Percentiles rank a stretch among this genome's conserved stretches.
phyloP scores from a whole-genome alignment of 2,329 filamentous ascomycete species.

The Venturia pyrina region DNA sequence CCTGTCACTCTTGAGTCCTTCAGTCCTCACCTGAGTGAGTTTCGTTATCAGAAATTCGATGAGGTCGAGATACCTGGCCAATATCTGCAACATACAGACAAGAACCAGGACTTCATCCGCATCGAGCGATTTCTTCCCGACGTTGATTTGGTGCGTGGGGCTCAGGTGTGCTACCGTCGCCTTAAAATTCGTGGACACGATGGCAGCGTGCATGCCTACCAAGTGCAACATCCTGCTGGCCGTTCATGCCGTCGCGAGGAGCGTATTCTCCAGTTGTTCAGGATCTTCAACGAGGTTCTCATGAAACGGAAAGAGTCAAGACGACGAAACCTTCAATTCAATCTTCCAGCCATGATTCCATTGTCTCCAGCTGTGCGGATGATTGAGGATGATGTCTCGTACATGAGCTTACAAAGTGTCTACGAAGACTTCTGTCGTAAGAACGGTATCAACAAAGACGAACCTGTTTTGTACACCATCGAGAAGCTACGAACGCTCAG shows the following conservation, averaged over 20 bases:
- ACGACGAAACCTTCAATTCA: slow-evolving; percentile 89
- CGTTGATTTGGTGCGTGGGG: slow-evolving; percentile 83
- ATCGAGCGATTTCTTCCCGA: slow-evolving; percentile 95
- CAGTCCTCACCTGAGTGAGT: slow-evolving; percentile 88
- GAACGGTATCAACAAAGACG: slow-evolving; percentile 82
- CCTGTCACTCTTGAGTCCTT: slow-evolving; percentile 71
- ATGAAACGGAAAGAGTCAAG: slow-evolving; percentile 90
- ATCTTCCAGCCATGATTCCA: slow-evolving; percentile 89
- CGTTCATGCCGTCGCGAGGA: slow-evolving; percentile 90
- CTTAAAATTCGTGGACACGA: slow-evolving; percentile 96
- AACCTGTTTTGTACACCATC: slow-evolving; percentile 89
- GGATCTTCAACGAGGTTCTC: slow-evolving; percentile 90
- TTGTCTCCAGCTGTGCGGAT: slow-evolving; percentile 90
- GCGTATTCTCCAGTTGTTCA: slow-evolving; percentile 88
- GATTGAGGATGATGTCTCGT: slow-evolving; percentile 90
- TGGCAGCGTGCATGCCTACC: slow-evolving; percentile 92
- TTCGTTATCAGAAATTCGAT: slow-evolving; percentile 95
- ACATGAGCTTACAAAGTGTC: slow-evolving; percentile 86
- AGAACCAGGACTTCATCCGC: slow-evolving; percentile 96
- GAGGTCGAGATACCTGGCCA: slow-evolving; percentile 97
- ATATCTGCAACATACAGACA: slow-evolving; percentile 94
- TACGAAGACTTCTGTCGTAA: slow-evolving; percentile 94
- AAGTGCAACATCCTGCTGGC: slow-evolving; percentile 89
- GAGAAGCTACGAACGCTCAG: slow-evolving; percentile 72
- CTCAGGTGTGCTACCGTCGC: slow-evolving; percentile 82